Conservation (phyloP, 2,329 filamentous ascomycete species). For the Juglanconis oblonga region DNA sequence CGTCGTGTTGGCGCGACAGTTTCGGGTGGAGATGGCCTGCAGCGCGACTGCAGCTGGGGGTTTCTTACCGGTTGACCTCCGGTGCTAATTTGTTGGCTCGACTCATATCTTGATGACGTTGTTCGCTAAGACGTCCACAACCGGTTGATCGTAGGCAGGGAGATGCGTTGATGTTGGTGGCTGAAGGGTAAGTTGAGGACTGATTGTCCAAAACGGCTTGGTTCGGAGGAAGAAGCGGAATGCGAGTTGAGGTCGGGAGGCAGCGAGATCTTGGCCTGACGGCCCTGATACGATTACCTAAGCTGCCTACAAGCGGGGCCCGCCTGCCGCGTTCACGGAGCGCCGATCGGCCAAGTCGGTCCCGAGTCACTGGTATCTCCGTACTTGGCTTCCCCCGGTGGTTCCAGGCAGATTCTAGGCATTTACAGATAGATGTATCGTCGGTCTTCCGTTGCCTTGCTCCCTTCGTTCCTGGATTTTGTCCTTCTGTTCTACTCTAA, state of each 20-base stretch:
- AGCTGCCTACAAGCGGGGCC: neutral
- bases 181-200: conserved; percentile 1
- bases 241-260: neutral
- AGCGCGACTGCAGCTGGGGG: conserved; percentile 19
- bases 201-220: conserved; percentile 15
- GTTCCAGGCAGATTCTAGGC: no score
- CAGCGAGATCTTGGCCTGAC: neutral
- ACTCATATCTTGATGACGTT: conserved; percentile 77
- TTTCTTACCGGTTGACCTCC: conserved; percentile 92
- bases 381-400: neutral
- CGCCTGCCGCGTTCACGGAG: neutral
- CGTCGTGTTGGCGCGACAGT: neutral
- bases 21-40: conserved; percentile 1
- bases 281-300: neutral
- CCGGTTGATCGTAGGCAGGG: conserved; percentile 10
- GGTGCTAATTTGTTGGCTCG: conserved; percentile 95
- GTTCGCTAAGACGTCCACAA: conserved; percentile 14
- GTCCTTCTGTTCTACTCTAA: no score
- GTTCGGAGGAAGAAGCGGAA: conserved; percentile 16
- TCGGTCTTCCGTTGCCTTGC: no score
- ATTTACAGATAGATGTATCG: no score
- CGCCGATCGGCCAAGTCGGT: no score
- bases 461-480: no score
- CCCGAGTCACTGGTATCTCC: no score
- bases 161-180: conserved; percentile 1